Conservation (phyloP, 805 yeast species). For the Metschnikowia sp. region DNA sequence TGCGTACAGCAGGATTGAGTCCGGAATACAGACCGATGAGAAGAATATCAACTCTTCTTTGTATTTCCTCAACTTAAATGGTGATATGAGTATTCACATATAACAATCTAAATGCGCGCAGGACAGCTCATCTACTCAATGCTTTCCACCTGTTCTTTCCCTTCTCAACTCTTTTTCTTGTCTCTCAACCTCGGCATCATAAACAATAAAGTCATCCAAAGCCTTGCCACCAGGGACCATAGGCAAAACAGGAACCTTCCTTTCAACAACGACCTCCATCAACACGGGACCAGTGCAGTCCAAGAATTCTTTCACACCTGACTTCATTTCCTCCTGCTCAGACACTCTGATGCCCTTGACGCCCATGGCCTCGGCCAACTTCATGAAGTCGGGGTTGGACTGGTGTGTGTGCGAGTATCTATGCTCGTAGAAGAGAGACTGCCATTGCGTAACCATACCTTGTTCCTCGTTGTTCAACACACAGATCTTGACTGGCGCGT, state of each 20-base stretch:
- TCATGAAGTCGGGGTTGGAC: conserved; percentile 87
- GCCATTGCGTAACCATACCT: conserved; percentile 99
- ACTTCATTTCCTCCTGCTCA: conserved; percentile 57
- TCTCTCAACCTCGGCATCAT: conserved; percentile 77
- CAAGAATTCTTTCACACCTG: conserved; percentile 59
- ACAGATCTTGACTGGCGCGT: conserved; percentile 84
- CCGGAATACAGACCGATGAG: too few relatives aligned
- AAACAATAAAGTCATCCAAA: conserved; percentile 85
- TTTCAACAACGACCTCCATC: conserved; percentile 86
- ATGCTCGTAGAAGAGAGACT: conserved; percentile 92
- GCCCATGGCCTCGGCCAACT: conserved; percentile 93
- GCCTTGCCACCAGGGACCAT: conserved; percentile 98
- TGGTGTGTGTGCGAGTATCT: conserved; percentile 98
- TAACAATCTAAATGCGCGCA: too few relatives aligned
- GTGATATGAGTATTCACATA: too few relatives aligned
- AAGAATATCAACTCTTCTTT: too few relatives aligned
- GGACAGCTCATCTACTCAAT: conserved; percentile 30
- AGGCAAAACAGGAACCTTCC: conserved; percentile 94
- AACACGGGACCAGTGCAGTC: conserved; percentile 79
- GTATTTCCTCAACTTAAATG: too few relatives aligned
- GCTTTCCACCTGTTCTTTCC: conserved; percentile 70
- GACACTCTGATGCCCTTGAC: conserved; percentile 73
- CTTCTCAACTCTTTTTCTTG: conserved; percentile 65
- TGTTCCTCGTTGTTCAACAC: conserved; percentile 96
- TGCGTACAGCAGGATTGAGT: too few relatives aligned